Evolutionary conservation across 495 filamentous ascomycete genomes (phyloP), one percentile per base, ranked within the genome.

Genomic region (Polyplosphaeria fusca): DNA sequence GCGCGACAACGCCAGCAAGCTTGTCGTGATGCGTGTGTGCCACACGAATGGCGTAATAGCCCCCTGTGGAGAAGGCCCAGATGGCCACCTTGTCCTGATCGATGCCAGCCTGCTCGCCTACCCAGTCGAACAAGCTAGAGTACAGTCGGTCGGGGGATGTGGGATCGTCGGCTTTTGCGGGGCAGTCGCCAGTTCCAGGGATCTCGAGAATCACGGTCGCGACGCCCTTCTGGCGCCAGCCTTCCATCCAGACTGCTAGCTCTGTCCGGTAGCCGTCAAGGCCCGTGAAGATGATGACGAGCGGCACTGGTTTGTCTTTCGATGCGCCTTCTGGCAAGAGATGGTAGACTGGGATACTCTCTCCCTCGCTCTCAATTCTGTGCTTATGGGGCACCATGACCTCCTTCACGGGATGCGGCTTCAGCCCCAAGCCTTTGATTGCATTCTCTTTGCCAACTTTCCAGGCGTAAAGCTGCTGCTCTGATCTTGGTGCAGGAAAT

Each of bases 211-310:
- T 73, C 3, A 89, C 74, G 1, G 60, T 58, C 4, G 49, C 71
- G 68, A 73, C 22, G 68, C 84, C 82, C 78, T 86, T 19, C 78
- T 82, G 55, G 78, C 81, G 47, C 73, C 68, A 87, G 69, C 86
- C 83, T 30, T 87, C 77, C 49, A 78, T 82, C 30, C 86, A 82
- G 35, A 79, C 75, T n/a, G 83, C 86, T 67, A 90, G 87, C 63
- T 92, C 88, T 0, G 86, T 85, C 13, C 87, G 72, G 64, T 92
- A 89, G 9, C 88, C 88, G 61, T 92, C 88, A 13, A 92, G 74
- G 0, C 88, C 87, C 0, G 84, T 89, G 72, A 90, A 78, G 27
- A 90, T 76, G 18, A 92, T 70, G 3, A 92, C 79, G 3, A 78
- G 73, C 0, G 88, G 85, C 1, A 73, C 73, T 3, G 73, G 77